Base-by-base conservation (phyloP, 768 basidiomycete species). In the Lanmaoa pseudosensibilis region DNA sequence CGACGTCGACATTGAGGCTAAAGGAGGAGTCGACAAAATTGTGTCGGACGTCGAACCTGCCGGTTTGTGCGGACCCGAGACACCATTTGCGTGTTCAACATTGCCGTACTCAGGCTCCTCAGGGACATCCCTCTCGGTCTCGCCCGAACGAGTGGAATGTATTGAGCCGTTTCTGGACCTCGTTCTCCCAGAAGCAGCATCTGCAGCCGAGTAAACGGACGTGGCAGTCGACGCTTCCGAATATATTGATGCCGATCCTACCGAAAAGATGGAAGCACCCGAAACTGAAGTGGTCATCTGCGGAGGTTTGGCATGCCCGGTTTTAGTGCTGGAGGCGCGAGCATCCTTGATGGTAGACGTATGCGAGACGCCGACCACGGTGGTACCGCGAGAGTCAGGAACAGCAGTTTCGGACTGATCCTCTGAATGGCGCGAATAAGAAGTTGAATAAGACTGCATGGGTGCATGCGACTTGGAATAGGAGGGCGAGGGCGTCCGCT, bases 181-280 rank as follows among this genome's bases (percentile, higher is more conserved):
- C 39, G 46, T 30, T 18, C 53, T 12, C 21, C 46, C 27, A 16
- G 50, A 60, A 40, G 48, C 27, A 23, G 23, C 33, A 43, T 61
- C 57, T 13, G 58, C 32, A 19, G 50, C 39, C 43, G 68, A 69
- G 19, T 38, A 64, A 2, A 36, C 58, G 0, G 68, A 67, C 5
- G 68, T 67, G 3, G 63, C 68, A 7, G 63, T 70, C 33, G 70
- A 69, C 5, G 65, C 63, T 34, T 65, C 68, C 32, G 69, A 70
- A 21, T 68, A 69, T 2, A 68, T 15, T 0, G 68, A 69, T 1
- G 62, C 54, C n/a, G 69, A 68, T 36, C 65, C 66, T 9, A 60
- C 55, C 7, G 70, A 71, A 45, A 59, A 68, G 4, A 64, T 34
- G 21, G 71, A 71, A 34, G 70, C 66, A 41, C 61, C 67, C 2